These are phyloP conservation scores for Letharia columbiana DNA, from an alignment of 495 filamentous ascomycete species.

Conservation along the genomic window DNA sequence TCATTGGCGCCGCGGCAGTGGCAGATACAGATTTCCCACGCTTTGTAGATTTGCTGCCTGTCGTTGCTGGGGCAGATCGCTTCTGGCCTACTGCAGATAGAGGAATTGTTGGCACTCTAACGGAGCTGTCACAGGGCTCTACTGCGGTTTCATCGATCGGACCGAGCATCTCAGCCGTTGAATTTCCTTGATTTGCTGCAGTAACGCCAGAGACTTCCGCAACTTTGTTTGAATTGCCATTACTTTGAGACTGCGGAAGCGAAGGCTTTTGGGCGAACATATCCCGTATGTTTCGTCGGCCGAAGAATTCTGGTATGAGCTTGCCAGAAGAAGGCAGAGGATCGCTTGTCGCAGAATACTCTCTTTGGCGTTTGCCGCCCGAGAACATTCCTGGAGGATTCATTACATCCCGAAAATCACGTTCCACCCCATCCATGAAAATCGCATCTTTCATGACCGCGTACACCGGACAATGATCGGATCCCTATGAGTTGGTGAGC, in stretches of 20 bases:
- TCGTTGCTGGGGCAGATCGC: conserved; percentile 4
- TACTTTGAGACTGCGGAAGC: conserved; percentile 10
- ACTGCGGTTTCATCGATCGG: neutral
- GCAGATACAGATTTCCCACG: conserved; percentile 38
- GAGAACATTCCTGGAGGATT: conserved; percentile 71
- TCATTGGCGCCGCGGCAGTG: conserved; percentile 18
- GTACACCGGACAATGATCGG: conserved; percentile 93
- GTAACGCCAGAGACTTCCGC: neutral
- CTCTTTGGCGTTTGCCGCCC: conserved; percentile 56
- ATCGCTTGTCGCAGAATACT: conserved; percentile 53
- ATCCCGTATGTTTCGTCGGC: conserved; percentile 76
- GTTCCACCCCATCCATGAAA: conserved; percentile 36
- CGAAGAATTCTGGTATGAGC: conserved; percentile 80
- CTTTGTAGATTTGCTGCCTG: conserved; percentile 31
- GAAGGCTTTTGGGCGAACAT: conserved; percentile 68
- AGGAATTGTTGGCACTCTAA: neutral
- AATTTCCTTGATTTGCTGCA: neutral
- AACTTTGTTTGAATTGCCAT: neutral
- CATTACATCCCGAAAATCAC: conserved; percentile 63
- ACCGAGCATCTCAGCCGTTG: neutral
- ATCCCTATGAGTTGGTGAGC: conserved; percentile 48
- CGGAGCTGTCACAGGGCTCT: neutral
- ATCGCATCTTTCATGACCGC: conserved; percentile 63
- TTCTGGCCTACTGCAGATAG: conserved; percentile 11
- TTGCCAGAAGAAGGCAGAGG: conserved; percentile 68